A percentile compares a stretch with the other conserved stretches of the same genome.
Evolutionary conservation across 495 filamentous ascomycete genomes (phyloP).

Genomic region (Neurospora africana): DNA sequence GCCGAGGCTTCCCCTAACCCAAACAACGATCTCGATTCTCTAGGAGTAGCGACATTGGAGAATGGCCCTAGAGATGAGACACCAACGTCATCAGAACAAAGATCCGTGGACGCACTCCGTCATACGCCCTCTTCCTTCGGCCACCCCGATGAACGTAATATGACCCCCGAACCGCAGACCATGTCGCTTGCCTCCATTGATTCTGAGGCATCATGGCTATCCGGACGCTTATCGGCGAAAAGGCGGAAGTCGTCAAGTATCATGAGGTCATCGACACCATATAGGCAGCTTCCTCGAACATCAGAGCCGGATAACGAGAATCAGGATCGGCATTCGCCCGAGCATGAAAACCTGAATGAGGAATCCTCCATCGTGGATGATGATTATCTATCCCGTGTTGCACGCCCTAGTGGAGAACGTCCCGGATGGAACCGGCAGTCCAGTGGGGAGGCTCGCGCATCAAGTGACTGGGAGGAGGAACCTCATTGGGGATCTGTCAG

Average conservation of each 20-base stretch:
- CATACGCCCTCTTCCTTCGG: slow-evolving; percentile 33
- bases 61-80: slow-evolving; percentile 31
- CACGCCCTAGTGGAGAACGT: slow-evolving; percentile 49
- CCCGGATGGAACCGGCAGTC: slow-evolving; percentile 29
- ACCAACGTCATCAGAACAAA: slow-evolving; percentile 35
- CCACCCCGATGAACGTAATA: slow-evolving; percentile 28
- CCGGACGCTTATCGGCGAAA: slow-evolving; percentile 40
- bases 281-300: slow-evolving; percentile 31
- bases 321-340: slow-evolving; percentile 5
- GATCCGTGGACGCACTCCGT: slow-evolving; percentile 32
- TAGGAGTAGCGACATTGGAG: slow-evolving; percentile 7
- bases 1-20: slow-evolving; percentile 12
- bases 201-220: slow-evolving; percentile 88
- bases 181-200: slow-evolving; percentile 77
- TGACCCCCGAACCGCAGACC: slow-evolving; percentile 35
- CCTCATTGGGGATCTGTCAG: slow-evolving; percentile 36
- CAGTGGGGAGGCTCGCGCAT: slow-evolving; percentile 34
- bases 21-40: slow-evolving; percentile 11
- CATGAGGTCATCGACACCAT: slow-evolving; percentile 15
- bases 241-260: slow-evolving; percentile 33
- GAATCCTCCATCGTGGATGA: slow-evolving; percentile 55
- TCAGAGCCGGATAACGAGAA: slow-evolving; percentile 20
- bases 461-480: slow-evolving; percentile 35
- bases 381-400: slow-evolving; percentile 50
- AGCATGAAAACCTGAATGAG: slow-evolving; percentile 30